Conservation (phyloP, 768 basidiomycete species). For the Lentinula guzmanii region DNA sequence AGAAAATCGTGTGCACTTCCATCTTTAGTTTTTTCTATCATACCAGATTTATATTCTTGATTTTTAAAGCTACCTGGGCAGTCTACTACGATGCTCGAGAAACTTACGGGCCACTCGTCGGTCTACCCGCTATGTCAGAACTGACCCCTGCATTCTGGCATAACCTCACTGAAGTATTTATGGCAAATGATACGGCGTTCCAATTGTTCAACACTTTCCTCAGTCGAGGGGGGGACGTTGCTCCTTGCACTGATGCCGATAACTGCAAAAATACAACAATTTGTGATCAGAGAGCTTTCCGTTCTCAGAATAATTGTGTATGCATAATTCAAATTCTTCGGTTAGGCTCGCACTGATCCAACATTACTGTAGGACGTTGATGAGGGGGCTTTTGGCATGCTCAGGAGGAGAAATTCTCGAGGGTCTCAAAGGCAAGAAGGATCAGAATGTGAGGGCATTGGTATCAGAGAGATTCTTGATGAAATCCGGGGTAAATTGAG, state of each 20-base stretch:
- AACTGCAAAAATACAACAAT: conserved; percentile 34
- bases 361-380: neutral
- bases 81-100: conserved; percentile 31
- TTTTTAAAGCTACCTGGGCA: conserved; percentile 23
- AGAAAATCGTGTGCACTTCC: conserved; percentile 11
- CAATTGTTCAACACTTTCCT: conserved; percentile 32
- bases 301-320: conserved; percentile 39
- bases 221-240: conserved; percentile 30
- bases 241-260: conserved; percentile 24
- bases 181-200: conserved; percentile 22
- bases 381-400: neutral
- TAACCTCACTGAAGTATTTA: conserved; percentile 27
- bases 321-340: conserved; percentile 1
- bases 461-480: neutral
- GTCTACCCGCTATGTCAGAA: conserved; percentile 13
- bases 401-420: neutral
- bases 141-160: conserved; percentile 36
- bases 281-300: conserved; percentile 36
- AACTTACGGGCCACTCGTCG: conserved; percentile 25
- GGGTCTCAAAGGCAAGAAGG: neutral
- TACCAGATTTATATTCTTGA: neutral
- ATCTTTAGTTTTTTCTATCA: neutral
- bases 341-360: neutral
- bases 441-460: neutral
- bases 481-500: neutral